phyloP scores from a whole-genome alignment of 129 eudicot species.

The Apium graveolens region DNA sequence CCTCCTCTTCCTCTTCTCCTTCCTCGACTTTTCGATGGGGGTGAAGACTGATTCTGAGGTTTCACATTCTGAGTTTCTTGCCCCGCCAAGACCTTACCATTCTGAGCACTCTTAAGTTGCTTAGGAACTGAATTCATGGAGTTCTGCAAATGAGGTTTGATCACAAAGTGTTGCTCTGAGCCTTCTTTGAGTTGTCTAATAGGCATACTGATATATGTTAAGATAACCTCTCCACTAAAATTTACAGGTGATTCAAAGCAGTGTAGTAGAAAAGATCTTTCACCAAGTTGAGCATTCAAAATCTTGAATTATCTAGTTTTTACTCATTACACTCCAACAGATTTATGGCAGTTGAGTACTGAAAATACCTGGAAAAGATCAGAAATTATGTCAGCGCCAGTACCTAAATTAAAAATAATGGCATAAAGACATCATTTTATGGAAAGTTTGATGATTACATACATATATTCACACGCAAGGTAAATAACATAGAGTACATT shows the following conservation, averaged over 20 bases:
- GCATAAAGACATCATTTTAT: constrained; percentile 2
- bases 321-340: constrained; percentile 17
- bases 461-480: constrained; percentile 30
- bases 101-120: constrained; percentile 29
- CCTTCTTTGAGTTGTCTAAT: constrained; percentile 52
- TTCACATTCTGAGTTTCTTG: constrained; percentile 37
- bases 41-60: constrained; percentile 34
- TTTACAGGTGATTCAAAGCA: background rate
- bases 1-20: constrained; percentile 54
- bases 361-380: constrained; percentile 21
- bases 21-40: constrained; percentile 39
- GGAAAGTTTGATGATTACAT: constrained; percentile 13
- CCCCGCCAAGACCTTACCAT: constrained; percentile 32
- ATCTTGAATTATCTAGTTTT: constrained; percentile 10
- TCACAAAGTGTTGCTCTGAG: constrained; percentile 41
- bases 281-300: constrained; percentile 16
- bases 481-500: constrained; percentile 7
- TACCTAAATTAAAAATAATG: constrained; percentile 11
- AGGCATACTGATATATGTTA: constrained; percentile 44
- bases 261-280: constrained; percentile 7
- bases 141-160: constrained; percentile 40
- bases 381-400: constrained; percentile 30
- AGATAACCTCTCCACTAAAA: background rate
- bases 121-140: constrained; percentile 29
- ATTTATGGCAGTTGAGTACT: constrained; percentile 18